These are phyloP conservation scores for Agrocybe praecox DNA, from an alignment of 768 basidiomycete genomes.

Conservation along the genomic window DNA sequence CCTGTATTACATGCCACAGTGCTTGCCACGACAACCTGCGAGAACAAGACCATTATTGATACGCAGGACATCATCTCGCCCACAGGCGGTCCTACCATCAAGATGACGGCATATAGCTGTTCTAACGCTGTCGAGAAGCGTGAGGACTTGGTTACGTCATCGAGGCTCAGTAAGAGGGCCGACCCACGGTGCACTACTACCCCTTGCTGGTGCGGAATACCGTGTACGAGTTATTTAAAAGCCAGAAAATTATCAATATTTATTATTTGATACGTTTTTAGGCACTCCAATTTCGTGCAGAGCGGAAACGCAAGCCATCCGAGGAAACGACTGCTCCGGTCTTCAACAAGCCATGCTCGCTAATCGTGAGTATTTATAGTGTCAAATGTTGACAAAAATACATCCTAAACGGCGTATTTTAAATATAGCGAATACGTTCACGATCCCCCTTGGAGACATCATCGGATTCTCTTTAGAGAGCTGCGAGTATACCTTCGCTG, in stretches of 20 bases:
- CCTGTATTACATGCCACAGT: too few species aligned
- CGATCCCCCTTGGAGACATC: background rate
- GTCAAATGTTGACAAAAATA: background rate
- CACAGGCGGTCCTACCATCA: background rate
- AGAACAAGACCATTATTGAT: background rate
- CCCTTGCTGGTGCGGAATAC: background rate
- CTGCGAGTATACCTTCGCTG: background rate
- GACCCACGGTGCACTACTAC: background rate
- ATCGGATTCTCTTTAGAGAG: background rate
- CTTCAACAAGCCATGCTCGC: background rate
- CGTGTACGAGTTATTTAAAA: background rate
- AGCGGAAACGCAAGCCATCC: background rate
- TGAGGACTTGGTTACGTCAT: background rate
- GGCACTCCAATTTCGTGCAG: background rate
- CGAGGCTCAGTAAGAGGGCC: background rate
- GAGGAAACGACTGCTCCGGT: background rate
- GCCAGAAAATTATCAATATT: too few species aligned
- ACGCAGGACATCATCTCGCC: background rate
- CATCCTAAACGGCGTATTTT: background rate
- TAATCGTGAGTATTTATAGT: background rate
- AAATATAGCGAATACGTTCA: background rate
- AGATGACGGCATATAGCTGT: background rate
- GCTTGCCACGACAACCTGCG: background rate
- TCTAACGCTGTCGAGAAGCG: background rate
- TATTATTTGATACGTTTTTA: background rate